phyloP scores from a whole-genome alignment of 2,329 filamentous ascomycete genomes.

The Teratosphaeria gauchensis region DNA sequence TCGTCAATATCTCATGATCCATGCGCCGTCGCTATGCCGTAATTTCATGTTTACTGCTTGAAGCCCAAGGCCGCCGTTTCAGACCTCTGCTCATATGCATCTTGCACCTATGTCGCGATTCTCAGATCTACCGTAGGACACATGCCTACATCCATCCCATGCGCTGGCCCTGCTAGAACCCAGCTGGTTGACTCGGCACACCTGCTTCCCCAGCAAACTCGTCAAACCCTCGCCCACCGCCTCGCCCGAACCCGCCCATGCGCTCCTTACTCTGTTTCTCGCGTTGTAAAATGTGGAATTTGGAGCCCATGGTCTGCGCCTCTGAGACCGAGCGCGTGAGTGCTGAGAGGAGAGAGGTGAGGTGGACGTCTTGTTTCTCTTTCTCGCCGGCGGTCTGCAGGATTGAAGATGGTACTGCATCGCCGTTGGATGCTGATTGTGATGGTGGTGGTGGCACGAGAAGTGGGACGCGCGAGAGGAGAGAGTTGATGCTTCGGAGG shows the following conservation, averaged over 20 bases:
- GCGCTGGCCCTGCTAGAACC: not conserved
- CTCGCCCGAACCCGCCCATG: conserved; percentile 1
- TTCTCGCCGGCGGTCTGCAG: conserved; percentile 44
- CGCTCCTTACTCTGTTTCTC: conserved; percentile 28
- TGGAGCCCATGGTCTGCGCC: conserved; percentile 65
- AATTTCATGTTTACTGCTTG: not conserved
- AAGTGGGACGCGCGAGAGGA: conserved; percentile 73
- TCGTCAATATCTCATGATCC: not conserved
- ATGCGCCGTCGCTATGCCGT: not conserved
- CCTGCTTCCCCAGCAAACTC: conserved; percentile 9
- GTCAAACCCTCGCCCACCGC: conserved; percentile 2
- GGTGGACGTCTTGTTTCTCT: conserved; percentile 74
- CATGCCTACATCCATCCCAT: conserved; percentile 9
- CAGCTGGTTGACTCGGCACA: conserved; percentile 6
- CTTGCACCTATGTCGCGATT: not conserved
- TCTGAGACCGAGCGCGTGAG: conserved; percentile 64
- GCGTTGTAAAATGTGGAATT: conserved; percentile 45
- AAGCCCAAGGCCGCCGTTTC: not conserved
- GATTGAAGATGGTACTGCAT: conserved; percentile 39
- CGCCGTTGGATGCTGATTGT: conserved; percentile 29
- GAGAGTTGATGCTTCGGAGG: conserved; percentile 77
- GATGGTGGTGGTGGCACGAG: conserved; percentile 71
- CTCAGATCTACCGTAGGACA: not conserved
- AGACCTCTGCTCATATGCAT: not conserved
- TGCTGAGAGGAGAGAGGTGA: conserved; percentile 65